Evolutionary conservation across 257 asterid genomes (phyloP), one percentile per base, ranked within the genome.

Genomic region (Solanum neorickii): DNA sequence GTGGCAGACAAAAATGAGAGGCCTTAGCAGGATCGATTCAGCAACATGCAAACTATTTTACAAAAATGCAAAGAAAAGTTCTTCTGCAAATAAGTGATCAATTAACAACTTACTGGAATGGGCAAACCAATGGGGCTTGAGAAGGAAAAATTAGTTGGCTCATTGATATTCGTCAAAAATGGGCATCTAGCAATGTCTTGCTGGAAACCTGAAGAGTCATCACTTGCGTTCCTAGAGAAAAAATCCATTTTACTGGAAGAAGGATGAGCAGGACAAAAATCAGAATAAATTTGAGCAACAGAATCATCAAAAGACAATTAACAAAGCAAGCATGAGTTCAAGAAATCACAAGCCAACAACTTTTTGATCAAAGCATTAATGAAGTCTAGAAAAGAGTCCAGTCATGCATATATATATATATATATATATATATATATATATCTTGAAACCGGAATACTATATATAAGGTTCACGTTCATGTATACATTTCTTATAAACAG

Each of bases 61-160:
- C 41, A 46, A 78, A 78, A 25, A 46, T 27, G 39, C 39, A 16
- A 80, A 49, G 68, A 49, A 49, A 9, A 47, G 12, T 5, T 47
- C 27, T 11, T 82, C 69, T 31, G 69, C 85, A 82, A 3, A 49
- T 49, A 18, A 80, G 29, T 47, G 44, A 82, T 18, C 20, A 82
- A 18, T 29, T 49, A 82, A 69, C 42, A 72, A 89, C 96, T 92
- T 90, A 94, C 99, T 20, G 95, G 95, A 86, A 92, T 44, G 5
- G 96, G 92, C 88, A 92, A 82, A 90, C 94, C 91, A 89, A 88
- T 68, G 59, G 98, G 82, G 59, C 93, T 84, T 85, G 98, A 90
- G 91, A 96, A 94, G 89, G 98, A 94, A 85, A 95, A 94, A 91
- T 93, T 93, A 68, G 98, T 97, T 25, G 99, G 98, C 89, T 95